Conservation (phyloP, 371 early-diverging fungal species). For the Mortierella sp. region DNA sequence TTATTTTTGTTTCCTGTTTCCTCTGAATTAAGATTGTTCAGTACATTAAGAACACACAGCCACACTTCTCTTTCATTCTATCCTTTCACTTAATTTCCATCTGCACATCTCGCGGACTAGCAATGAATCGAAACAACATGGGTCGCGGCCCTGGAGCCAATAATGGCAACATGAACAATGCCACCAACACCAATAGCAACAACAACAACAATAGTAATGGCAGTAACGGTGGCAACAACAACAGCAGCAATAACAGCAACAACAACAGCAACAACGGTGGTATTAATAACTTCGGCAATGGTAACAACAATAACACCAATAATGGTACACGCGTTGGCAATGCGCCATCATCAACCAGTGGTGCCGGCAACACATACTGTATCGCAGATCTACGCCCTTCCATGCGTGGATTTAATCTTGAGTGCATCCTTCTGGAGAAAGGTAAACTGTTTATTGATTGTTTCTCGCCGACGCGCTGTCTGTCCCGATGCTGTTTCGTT, state of each 20-base stretch:
- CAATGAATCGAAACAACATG: conserved; percentile 28
- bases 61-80: conserved; percentile 3
- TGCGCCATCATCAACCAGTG: conserved; percentile 12
- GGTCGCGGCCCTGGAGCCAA: conserved; percentile 17
- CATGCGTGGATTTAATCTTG: conserved; percentile 38
- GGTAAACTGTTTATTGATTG: conserved; percentile 9
- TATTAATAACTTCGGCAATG: neutral
- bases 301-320: neutral
- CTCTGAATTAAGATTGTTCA: neutral
- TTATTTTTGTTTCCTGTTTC: conserved; percentile 13
- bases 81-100: neutral
- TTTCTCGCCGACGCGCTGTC: neutral
- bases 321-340: neutral
- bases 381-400: conserved; percentile 28
- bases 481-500: neutral
- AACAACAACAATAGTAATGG: neutral
- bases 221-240: neutral
- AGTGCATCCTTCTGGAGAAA: conserved; percentile 45
- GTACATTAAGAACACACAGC: neutral
- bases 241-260: neutral
- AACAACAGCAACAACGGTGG: neutral
- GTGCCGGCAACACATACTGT: conserved; percentile 9
- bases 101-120: neutral
- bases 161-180: neutral
- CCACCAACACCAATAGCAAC: neutral